A percentile compares a stretch with the other conserved stretches of the same genome.
phyloP scores from a whole-genome alignment of 371 early-diverging fungal genomes.

The Rhizopus microsporus region DNA sequence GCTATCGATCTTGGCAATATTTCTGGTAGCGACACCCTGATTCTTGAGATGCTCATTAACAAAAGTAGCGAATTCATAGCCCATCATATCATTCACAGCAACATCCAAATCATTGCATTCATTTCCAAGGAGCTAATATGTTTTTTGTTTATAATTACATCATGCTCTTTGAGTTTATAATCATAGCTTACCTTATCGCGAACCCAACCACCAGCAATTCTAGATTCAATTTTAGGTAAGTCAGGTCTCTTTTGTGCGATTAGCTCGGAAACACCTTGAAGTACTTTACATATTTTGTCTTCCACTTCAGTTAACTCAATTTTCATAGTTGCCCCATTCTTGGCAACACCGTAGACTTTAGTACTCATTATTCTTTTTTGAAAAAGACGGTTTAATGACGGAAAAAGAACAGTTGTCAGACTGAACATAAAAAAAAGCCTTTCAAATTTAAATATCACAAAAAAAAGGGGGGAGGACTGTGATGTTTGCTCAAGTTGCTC shows the following conservation, averaged over 20 bases:
- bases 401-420: no score
- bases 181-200: constrained; percentile 83
- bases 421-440: no score
- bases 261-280: constrained; percentile 58
- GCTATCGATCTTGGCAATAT: constrained; percentile 82
- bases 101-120: constrained; percentile 96
- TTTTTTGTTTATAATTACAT: neutral
- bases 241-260: constrained; percentile 53
- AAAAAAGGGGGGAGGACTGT: no score
- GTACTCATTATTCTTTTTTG: constrained; percentile 1
- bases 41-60: constrained; percentile 69
- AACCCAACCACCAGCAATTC: constrained; percentile 99
- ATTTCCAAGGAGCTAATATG: constrained; percentile 78
- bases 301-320: constrained; percentile 59
- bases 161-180: neutral
- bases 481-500: no score
- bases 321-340: constrained; percentile 39
- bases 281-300: constrained; percentile 59
- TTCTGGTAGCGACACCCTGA: constrained; percentile 50
- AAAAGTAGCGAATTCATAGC: constrained; percentile 88
- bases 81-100: constrained; percentile 95
- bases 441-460: no score
- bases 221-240: constrained; percentile 63
- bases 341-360: constrained; percentile 37
- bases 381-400: no score